phyloP scores from a whole-genome alignment of 2,329 filamentous ascomycete genomes.

The Fusarium beomiforme region DNA sequence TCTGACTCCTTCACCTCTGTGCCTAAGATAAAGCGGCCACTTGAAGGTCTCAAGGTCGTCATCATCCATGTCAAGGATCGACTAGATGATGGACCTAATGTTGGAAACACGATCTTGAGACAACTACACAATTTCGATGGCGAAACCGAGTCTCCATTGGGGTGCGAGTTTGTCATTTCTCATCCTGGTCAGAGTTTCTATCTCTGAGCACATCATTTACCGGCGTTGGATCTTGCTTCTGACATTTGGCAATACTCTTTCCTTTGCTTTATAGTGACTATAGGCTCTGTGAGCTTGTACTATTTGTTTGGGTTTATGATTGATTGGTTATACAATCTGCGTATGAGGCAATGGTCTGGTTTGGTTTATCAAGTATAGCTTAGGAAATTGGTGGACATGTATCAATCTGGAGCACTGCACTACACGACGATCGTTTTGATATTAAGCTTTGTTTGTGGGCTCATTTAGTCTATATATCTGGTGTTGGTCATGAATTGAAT shows the following conservation, averaged over 20 bases:
- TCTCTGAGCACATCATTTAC: conserved; percentile 49
- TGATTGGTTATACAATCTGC: not conserved
- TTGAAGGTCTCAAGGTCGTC: conserved; percentile 81
- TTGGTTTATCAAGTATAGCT: conserved; percentile 8
- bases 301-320: not conserved
- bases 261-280: conserved; percentile 18
- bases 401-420: not conserved
- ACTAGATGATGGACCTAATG: conserved; percentile 74
- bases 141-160: conserved; percentile 72
- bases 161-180: conserved; percentile 83
- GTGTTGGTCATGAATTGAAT: conserved; percentile 7
- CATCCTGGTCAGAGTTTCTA: conserved; percentile 69
- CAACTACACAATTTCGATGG: conserved; percentile 75
- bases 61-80: conserved; percentile 96
- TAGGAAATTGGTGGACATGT: not conserved
- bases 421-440: not conserved
- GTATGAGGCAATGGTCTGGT: conserved; percentile 1
- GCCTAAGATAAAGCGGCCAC: conserved; percentile 53
- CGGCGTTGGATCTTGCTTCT: conserved; percentile 8
- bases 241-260: conserved; percentile 16
- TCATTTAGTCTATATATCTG: conserved; percentile 14
- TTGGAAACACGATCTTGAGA: conserved; percentile 72
- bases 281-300: conserved; percentile 12
- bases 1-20: conserved; percentile 43
- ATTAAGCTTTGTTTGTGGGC: not conserved